Evolutionary conservation across 768 basidiomycete species (phyloP), one percentile per base, ranked within the genome.

Genomic region (Coprinellus aureogranulatus): DNA sequence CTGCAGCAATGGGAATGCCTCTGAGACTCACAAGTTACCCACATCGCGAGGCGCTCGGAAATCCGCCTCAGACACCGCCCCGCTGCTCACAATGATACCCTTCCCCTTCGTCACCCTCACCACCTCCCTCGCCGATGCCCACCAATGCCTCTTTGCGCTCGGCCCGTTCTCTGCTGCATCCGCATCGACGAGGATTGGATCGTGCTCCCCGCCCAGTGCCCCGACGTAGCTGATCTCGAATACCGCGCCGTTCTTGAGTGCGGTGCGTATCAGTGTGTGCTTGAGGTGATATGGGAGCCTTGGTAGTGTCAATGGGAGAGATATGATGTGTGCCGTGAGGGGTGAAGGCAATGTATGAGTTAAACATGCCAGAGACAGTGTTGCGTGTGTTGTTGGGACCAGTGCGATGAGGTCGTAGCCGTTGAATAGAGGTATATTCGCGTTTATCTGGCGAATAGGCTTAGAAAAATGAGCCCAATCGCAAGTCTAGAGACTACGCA

Each of bases 191-290:
- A 83, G 68, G 20, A 74, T 62, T 0, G 77, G 57, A 46, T 86
- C 84, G 20, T 79, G 77, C 48, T 86, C 85, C 1, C 82, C 85
- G 0, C 86, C 85, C 0, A 94, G 70, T 0, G 89, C 88, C 14
- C 89, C 88, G 0, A 83, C 84, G 59, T 93, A 94, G 61, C 78
- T 80, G 46, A 94, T 81, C 70, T 94, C 92, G 64, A 95, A 93
- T 0, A 86, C 87, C 0, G 87, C 87, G 9, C 92, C 92, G 60
- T 91, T 90, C 62, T 86, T 87, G 25, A 91, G 77, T 1, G 93
- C 90, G 0, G 88, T 87, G 44, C 90, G 84, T 30, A 94, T 81
- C 47, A 92, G 77, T 0, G 92, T 93, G 65, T 92, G 91, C 65
- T 90, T 92, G 65, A 94, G 78, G 62, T 88, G 81, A 67, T 88